Percentiles rank a stretch among this genome's conserved stretches.
Conservation (phyloP, 179 eudicot species). For the Sideroxylon spinosum region DNA sequence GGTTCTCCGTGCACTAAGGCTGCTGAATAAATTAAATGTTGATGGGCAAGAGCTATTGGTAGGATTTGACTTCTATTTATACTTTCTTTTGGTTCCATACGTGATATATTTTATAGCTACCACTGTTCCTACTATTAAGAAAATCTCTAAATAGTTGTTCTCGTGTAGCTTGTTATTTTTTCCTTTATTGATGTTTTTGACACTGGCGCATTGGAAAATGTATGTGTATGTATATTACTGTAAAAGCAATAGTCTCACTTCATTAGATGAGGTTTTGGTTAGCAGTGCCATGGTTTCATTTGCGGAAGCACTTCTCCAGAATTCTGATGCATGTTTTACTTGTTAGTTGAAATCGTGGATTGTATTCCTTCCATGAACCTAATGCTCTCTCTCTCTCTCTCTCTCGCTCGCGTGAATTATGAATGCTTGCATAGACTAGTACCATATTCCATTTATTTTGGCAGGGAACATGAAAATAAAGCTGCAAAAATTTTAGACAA, state of each 20-base stretch:
- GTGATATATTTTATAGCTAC: neutral
- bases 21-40: slow-evolving; percentile 70
- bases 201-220: neutral
- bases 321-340: no score
- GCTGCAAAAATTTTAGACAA: neutral
- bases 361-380: no score
- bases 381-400: no score
- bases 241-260: neutral
- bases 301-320: no score
- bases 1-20: slow-evolving; percentile 82
- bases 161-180: neutral
- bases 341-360: no score
- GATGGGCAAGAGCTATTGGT: slow-evolving; percentile 95
- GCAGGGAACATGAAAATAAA: neutral
- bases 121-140: neutral
- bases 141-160: neutral
- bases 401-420: no score
- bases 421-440: no score
- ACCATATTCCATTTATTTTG: neutral
- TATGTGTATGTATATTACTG: neutral
- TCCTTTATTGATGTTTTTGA: neutral
- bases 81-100: no score
- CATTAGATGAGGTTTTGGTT: neutral
- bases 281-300: no score
- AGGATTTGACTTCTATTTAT: slow-evolving; percentile 17